These are phyloP conservation scores for Lipomyces yamadae DNA, from an alignment of 805 yeast species.

Conservation along the genomic window DNA sequence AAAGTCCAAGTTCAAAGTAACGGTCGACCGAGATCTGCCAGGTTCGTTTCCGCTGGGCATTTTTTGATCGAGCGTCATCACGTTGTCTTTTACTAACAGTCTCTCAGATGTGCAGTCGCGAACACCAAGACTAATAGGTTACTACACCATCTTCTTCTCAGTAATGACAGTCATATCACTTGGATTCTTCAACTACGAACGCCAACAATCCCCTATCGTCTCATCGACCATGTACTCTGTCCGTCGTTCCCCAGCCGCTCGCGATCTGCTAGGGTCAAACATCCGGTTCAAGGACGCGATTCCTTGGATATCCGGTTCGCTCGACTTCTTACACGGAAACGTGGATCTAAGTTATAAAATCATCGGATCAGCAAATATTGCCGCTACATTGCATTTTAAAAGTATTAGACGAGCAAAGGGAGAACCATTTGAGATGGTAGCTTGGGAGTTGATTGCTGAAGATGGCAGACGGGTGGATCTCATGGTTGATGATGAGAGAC, in stretches of 20 bases:
- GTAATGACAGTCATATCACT: constrained; percentile 61
- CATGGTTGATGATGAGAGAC: constrained; percentile 51
- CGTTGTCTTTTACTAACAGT: neutral
- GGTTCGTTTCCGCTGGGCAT: constrained; percentile 50
- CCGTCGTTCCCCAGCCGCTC: constrained; percentile 72
- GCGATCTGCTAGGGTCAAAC: constrained; percentile 69
- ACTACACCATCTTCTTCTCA: constrained; percentile 60
- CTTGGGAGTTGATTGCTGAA: constrained; percentile 64
- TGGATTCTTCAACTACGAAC: constrained; percentile 89
- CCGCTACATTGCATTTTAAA: constrained; percentile 61
- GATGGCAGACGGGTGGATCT: constrained; percentile 46
- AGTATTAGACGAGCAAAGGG: constrained; percentile 70
- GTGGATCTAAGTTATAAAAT: constrained; percentile 76
- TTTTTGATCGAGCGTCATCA: neutral
- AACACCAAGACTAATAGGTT: constrained; percentile 55
- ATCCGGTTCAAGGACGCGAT: constrained; percentile 72
- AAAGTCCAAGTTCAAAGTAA: constrained; percentile 46
- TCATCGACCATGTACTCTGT: constrained; percentile 83
- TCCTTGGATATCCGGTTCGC: constrained; percentile 89
- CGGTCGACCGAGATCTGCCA: constrained; percentile 80
- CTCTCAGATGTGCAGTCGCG: constrained; percentile 48
- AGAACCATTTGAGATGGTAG: constrained; percentile 61
- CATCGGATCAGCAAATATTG: constrained; percentile 61
- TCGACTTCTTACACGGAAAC: constrained; percentile 81
- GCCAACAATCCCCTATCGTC: constrained; percentile 85